A percentile compares a stretch with the other conserved stretches of the same genome.
Evolutionary conservation across 2,329 filamentous ascomycete genomes (phyloP).

Genomic region (Colletotrichum paranaense): DNA sequence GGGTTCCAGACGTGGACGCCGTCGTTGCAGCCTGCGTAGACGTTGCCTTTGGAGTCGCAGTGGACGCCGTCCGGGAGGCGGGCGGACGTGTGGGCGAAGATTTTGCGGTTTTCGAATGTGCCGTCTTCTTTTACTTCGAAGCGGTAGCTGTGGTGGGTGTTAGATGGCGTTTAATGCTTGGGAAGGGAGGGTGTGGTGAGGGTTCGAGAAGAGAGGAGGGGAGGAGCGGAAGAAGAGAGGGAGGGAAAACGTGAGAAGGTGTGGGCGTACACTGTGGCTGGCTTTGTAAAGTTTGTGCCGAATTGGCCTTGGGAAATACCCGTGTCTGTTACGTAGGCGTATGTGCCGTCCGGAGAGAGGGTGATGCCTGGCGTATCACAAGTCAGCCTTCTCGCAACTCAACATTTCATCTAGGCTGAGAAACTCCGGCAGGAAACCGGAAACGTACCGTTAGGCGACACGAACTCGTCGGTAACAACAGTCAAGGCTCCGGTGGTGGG

Average conservation of each 20-base stretch:
- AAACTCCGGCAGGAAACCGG: constrained; percentile 18
- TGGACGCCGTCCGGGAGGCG: constrained; percentile 72
- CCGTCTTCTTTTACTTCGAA: constrained; percentile 58
- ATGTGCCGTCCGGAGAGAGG: constrained; percentile 64
- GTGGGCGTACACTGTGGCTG: constrained; percentile 58
- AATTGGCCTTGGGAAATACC: constrained; percentile 59
- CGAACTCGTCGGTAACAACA: constrained; percentile 68
- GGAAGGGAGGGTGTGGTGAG: no score
- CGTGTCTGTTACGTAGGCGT: constrained; percentile 68
- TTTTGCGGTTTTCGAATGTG: constrained; percentile 58
- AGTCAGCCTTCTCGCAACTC: no score
- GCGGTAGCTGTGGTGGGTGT: constrained; percentile 50
- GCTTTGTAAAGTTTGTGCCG: constrained; percentile 53
- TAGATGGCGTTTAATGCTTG: not conserved
- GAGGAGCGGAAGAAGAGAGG: no score
- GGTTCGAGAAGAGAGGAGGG: no score
- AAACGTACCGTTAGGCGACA: constrained; percentile 58
- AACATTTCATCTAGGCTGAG: no score
- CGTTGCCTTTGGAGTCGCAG: constrained; percentile 64
- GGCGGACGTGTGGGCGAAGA: constrained; percentile 66
- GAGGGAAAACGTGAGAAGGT: no score
- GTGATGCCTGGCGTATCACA: constrained; percentile 53
- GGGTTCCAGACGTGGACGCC: constrained; percentile 61
- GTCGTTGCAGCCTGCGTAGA: constrained; percentile 63
- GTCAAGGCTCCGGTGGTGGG: constrained; percentile 61